Percentiles rank a stretch among this genome's conserved stretches.
These are phyloP conservation scores for Aurinia saxatilis DNA, from an alignment of 345 rosid genomes.

Conservation along the genomic window DNA sequence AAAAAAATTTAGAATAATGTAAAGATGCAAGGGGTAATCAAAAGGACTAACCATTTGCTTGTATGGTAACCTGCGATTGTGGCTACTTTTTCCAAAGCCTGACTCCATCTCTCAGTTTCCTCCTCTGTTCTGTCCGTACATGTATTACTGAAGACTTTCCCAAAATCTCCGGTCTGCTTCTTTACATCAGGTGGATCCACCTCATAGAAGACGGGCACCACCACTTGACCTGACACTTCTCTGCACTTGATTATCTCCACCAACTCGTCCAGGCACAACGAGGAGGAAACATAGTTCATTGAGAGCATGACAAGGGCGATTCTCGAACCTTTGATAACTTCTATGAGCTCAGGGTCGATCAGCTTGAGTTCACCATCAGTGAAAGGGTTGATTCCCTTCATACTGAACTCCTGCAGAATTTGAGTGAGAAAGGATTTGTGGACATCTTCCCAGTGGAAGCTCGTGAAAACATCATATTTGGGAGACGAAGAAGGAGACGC, in stretches of 20 bases:
- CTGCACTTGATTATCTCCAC: conserved; percentile 3
- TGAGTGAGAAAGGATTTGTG: background rate
- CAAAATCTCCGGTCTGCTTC: background rate
- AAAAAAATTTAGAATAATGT: too few relatives aligned
- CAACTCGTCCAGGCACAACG: background rate
- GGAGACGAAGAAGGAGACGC: background rate
- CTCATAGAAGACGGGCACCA: background rate
- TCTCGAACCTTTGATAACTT: background rate
- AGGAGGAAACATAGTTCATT: background rate
- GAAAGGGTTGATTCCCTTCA: background rate
- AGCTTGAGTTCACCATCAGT: too few relatives aligned
- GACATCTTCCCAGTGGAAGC: background rate
- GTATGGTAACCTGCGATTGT: background rate
- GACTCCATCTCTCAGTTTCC: background rate
- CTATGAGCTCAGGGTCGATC: background rate
- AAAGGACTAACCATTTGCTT: background rate
- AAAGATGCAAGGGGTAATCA: too few relatives aligned
- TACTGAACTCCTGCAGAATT: background rate
- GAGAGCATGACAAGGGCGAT: background rate
- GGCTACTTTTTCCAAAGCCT: background rate
- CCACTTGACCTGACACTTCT: background rate
- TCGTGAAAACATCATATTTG: background rate
- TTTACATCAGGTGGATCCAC: background rate
- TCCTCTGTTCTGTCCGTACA: background rate
- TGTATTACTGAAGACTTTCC: background rate